Base-by-base conservation (phyloP, 768 basidiomycete species). In the Lyophyllum decastes region DNA sequence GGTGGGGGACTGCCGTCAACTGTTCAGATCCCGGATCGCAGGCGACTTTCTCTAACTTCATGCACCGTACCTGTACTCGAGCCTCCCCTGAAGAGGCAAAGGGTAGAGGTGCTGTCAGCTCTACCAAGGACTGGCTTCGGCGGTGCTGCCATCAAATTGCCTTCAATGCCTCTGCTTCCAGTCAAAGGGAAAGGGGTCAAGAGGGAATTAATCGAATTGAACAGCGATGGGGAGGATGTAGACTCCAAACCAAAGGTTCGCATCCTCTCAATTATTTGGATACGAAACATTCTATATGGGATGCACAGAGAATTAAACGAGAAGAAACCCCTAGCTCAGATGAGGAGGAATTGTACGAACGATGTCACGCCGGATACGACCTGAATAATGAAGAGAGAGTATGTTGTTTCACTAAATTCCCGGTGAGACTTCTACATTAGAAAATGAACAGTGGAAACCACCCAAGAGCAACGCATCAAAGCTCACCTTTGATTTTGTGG, bases 381-480 rank as follows among this genome's bases (percentile, higher is more conserved):
- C 27, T 74, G 11, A 60, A 64, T 21, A 59, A 73, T 58, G 60
- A 61, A 27, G 59, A 64, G 2, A 61, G 57, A 26, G 71, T 72
- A 58, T 11, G 63, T 62, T 21, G 34, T 17, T 46, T 26, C 22
- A 7, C 19, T 26, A n/a, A 16, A 34, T n/a, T 43, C 24, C 16
- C 12, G 24, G 33, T 16, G 7, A 22, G 2, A 17, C 44, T 1
- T 17, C 16, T 26, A 21, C 14, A 44, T 44, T 17, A 12, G 22
- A 22, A 4, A 12, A 1, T 48, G n/a, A 12, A 2, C 21, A 67
- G 66, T 67, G 66, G 66, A 63, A 60, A 14, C 64, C 64, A 16
- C 25, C 38, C 17, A 52, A 62, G 7, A 25, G 52, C 45, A 62
- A 64, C n/a, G 35, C 53, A 30, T 47, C 50, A 34, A 62, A 52